Evolutionary conservation across 768 basidiomycete species (phyloP).

Genomic region (Kwoniella botswanensis): DNA sequence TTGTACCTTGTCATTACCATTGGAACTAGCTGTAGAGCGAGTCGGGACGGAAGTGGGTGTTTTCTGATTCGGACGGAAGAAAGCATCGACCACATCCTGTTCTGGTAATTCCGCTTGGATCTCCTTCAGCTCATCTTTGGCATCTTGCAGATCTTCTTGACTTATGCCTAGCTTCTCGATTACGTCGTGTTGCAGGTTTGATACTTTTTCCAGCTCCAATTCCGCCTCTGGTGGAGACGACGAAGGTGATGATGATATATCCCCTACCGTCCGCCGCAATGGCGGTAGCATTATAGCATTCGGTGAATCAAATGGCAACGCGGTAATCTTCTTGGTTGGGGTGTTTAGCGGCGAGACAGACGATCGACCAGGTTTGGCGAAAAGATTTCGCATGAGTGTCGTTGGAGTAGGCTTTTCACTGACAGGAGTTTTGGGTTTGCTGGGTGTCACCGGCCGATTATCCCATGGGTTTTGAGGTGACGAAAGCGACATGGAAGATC

Average conservation of each 20-base stretch:
- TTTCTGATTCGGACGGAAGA: constrained; percentile 26
- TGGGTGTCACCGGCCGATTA: constrained; percentile 31
- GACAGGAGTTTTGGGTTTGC: constrained; percentile 35
- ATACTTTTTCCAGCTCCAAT: constrained; percentile 11
- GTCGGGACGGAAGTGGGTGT: constrained; percentile 6
- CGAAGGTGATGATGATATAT: constrained; percentile 38
- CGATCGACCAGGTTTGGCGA: constrained; percentile 36
- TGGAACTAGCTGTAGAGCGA: constrained; percentile 2
- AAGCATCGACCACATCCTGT: constrained; percentile 19
- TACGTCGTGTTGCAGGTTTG: constrained; percentile 15
- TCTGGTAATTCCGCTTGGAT: constrained; percentile 22
- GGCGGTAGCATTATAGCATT: constrained; percentile 43
- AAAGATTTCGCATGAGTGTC: constrained; percentile 45
- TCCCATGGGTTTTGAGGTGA: constrained; percentile 38
- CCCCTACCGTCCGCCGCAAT: constrained; percentile 25
- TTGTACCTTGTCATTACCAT: not conserved
- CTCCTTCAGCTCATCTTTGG: constrained; percentile 30
- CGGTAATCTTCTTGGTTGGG: constrained; percentile 26
- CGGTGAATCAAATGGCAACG: constrained; percentile 16
- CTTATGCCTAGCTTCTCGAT: constrained; percentile 20
- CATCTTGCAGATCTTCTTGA: constrained; percentile 27
- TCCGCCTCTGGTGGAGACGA: constrained; percentile 24
- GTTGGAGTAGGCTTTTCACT: constrained; percentile 48
- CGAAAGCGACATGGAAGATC: constrained; percentile 43
- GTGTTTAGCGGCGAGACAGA: constrained; percentile 35